These are phyloP conservation scores for Monosporozyma aerobia DNA, from an alignment of 805 yeast genomes.

Conservation along the genomic window DNA sequence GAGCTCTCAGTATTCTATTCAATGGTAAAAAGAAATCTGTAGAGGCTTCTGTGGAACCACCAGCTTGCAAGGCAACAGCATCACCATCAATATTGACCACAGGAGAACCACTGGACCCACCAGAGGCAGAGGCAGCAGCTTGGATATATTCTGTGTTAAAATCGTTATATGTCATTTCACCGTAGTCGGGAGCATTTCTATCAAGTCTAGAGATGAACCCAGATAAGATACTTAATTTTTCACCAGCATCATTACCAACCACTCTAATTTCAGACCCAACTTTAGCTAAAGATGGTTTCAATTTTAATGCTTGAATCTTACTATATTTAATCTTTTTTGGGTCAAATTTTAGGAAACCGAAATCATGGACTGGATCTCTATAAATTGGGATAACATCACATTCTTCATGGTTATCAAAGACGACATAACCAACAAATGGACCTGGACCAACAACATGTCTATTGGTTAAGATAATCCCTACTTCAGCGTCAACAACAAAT, in stretches of 20 bases:
- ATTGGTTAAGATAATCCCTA: conserved; percentile 82
- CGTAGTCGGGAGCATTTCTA: conserved; percentile 92
- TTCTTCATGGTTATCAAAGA: conserved; percentile 92
- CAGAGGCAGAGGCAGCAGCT: conserved; percentile 93
- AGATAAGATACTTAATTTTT: conserved; percentile 76
- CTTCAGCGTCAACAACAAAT: conserved; percentile 74
- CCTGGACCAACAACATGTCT: conserved; percentile 95
- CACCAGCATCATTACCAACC: conserved; percentile 96
- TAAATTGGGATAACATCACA: conserved; percentile 77
- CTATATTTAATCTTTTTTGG: conserved; percentile 66
- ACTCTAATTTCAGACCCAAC: conserved; percentile 93
- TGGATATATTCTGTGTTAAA: conserved; percentile 91
- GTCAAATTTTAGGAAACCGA: conserved; percentile 77
- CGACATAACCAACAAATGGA: conserved; percentile 84
- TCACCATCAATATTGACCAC: conserved; percentile 84
- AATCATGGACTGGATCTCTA: conserved; percentile 92
- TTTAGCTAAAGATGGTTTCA: conserved; percentile 73
- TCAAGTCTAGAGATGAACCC: conserved; percentile 75
- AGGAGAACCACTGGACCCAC: conserved; percentile 94
- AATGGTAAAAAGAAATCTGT: conserved; percentile 89
- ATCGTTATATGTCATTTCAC: conserved; percentile 79
- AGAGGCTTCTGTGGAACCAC: conserved; percentile 84
- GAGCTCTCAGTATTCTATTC: conserved; percentile 72
- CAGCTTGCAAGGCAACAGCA: conserved; percentile 90
- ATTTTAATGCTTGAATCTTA: conserved; percentile 53